Percentiles rank a stretch among this genome's conserved stretches.
Evolutionary conservation across 257 asterid genomes (phyloP).

Genomic region (Mentha longifolia): DNA sequence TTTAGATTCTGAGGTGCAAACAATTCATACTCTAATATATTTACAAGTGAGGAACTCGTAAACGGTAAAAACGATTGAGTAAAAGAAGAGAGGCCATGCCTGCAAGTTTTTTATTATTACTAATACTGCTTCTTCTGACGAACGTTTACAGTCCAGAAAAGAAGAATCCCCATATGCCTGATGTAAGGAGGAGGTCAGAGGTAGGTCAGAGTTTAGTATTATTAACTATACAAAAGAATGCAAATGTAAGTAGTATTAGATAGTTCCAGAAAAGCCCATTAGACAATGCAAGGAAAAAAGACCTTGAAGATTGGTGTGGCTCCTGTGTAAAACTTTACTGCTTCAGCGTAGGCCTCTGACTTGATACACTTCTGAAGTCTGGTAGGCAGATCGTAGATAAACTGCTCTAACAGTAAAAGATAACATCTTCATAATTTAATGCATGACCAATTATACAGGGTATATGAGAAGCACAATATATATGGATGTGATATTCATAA

Average conservation of each 20-base stretch:
- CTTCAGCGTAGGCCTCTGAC: slow-evolving; percentile 96
- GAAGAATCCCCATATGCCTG: slow-evolving; percentile 98
- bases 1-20: slow-evolving; percentile 4
- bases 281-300: slow-evolving; percentile 30
- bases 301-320: slow-evolving; percentile 98
- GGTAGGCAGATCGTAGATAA: slow-evolving; percentile 92
- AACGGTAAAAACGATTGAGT: slow-evolving; percentile 21
- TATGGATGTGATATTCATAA: neutral
- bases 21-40: slow-evolving; percentile 22
- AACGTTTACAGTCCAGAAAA: slow-evolving; percentile 88
- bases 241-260: slow-evolving; percentile 19
- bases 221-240: neutral
- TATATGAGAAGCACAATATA: slow-evolving; percentile 20
- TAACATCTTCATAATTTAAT: slow-evolving; percentile 48
- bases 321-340: slow-evolving; percentile 91
- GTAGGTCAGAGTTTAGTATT: slow-evolving; percentile 25
- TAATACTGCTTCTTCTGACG: slow-evolving; percentile 85
- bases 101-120: slow-evolving; percentile 70
- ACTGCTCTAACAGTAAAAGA: slow-evolving; percentile 75
- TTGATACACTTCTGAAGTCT: slow-evolving; percentile 91
- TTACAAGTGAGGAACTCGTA: slow-evolving; percentile 12
- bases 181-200: slow-evolving; percentile 32
- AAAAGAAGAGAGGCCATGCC: slow-evolving; percentile 47
- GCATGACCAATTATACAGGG: slow-evolving; percentile 31
- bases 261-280: neutral